Evolutionary conservation across 495 filamentous ascomycete genomes (phyloP), one percentile per base, ranked within the genome.

Genomic region (Hypoxylon cercidicola): DNA sequence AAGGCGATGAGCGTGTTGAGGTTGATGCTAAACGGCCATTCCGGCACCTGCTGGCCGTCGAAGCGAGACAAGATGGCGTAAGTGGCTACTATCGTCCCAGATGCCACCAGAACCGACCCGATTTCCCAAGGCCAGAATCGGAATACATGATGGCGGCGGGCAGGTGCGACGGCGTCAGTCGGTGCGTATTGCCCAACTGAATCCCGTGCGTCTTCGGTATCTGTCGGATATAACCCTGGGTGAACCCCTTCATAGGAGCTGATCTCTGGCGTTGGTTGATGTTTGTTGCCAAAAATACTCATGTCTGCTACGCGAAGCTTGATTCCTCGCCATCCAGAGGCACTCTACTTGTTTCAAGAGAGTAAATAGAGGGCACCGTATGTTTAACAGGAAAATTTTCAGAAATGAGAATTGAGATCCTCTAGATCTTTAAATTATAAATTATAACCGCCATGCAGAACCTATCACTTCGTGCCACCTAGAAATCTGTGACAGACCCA

Each of bases 1-100:
- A 83, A 60, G 7, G 79, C 78, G 1, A 83, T 46, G 15, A 83
- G 50, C 0, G 81, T 71, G 65, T 82, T 81, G 48, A 81, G 74
- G 0, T 76, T 80, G 28, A 84, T 80, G 10, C 52, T 57, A 18
- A 57, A 52, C 4, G 60, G 52, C 53, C 53, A 56, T 32, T 57
- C 60, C 0, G 60, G 60, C 13, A 57, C 39, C 37, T 18, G 18
- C 21, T 40, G 46, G n/a, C 53, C 60, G 15, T 64, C 13, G 28
- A 28, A 57, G 39, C 41, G 52, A 7, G 52, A 30, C 6, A 64
- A 20, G 11, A 64, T 34, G 18, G 46, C 44, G 20, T 57, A 64
- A 30, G 47, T 57, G 19, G 60, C 60, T 12, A 28, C 60, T 50
- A 64, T 51, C 15, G 57, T 21, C 13, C 53, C 46, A 18, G 25